Base-by-base conservation (phyloP, 2,329 filamentous ascomycete genomes). In the Cytospora piceicola region DNA sequence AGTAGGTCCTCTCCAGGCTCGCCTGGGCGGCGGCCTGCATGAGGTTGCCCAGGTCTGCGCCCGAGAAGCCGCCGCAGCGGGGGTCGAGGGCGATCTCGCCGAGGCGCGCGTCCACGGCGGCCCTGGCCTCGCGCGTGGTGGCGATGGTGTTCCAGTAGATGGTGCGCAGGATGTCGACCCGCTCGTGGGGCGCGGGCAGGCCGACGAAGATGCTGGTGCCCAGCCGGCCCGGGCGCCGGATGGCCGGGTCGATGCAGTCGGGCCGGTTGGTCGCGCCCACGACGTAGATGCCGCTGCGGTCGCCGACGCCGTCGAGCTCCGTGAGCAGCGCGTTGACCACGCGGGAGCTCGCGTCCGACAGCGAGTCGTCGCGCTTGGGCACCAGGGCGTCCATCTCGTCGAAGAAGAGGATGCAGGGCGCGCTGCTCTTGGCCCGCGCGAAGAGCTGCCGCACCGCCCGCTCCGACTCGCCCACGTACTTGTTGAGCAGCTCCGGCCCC, bases 401-500 rank as follows among this genome's bases (percentile, higher is more conserved):
- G 75, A 99, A 98, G 85, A 99, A 98, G 66, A 99, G 89, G 63
- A 99, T 93, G 74, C 94, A 98, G 0, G 95, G 95, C 0, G 93
- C 86, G 9, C 91, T 94, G 0, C 91, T 91, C 60, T 94, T 87
- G 0, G 95, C 95, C 20, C 94, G 90, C 69, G 89, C 87, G 77
- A 99, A 99, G 0, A 98, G 90, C 75, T 96, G 93, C 27, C 95
- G 89, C 1, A 99, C 91, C 0, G 94, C 92, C 14, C 94, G 90
- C 79, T 99, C 95, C 8, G 92, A 96, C 78, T 99, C 95, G 70
- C 95, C 95, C 12, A 99, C 94, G 75, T 94, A 99, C 78, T 98
- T 99, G 82, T 98, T 98, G 55, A 99, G 85, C 12, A 99, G 83
- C 76, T 99, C 95, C 0, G 95, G 95, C 0, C 95, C 95, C 77